Evolutionary conservation across 805 yeast species (phyloP).

Genomic region (Myxozyma udenii): DNA sequence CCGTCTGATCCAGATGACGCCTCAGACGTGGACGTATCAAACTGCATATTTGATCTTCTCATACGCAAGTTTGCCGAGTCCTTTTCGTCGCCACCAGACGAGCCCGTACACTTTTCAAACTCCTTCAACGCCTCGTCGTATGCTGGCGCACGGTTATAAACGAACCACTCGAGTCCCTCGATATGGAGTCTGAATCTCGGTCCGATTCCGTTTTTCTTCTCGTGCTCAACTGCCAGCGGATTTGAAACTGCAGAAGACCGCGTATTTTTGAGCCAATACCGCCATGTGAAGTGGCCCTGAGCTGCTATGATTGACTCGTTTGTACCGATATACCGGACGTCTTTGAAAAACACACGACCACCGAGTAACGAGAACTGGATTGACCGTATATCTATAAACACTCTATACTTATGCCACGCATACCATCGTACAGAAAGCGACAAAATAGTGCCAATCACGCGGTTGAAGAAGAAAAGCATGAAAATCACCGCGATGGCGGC

Average conservation of each 20-base stretch:
- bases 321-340: slow-evolving; percentile 67
- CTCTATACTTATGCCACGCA: slow-evolving; percentile 61
- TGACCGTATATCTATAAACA: slow-evolving; percentile 66
- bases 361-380: slow-evolving; percentile 74
- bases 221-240: slow-evolving; percentile 14
- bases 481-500: slow-evolving; percentile 59
- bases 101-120: too few species aligned
- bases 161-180: slow-evolving; percentile 78
- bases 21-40: not conserved
- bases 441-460: slow-evolving; percentile 61
- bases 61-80: not conserved
- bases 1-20: not conserved
- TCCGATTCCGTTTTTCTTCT: slow-evolving; percentile 50
- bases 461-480: slow-evolving; percentile 70
- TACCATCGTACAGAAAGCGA: slow-evolving; percentile 51
- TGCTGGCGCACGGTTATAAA: slow-evolving; percentile 75
- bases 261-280: slow-evolving; percentile 69
- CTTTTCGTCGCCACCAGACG: not conserved
- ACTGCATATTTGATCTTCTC: not conserved
- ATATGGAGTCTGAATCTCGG: slow-evolving; percentile 55
- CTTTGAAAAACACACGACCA: slow-evolving; percentile 76
- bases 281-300: slow-evolving; percentile 79
- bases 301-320: slow-evolving; percentile 69
- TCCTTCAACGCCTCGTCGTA: slow-evolving; percentile 60
- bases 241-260: slow-evolving; percentile 36